Base-by-base conservation (phyloP, 129 eudicot species). In the Chrysanthemum seticuspe region DNA sequence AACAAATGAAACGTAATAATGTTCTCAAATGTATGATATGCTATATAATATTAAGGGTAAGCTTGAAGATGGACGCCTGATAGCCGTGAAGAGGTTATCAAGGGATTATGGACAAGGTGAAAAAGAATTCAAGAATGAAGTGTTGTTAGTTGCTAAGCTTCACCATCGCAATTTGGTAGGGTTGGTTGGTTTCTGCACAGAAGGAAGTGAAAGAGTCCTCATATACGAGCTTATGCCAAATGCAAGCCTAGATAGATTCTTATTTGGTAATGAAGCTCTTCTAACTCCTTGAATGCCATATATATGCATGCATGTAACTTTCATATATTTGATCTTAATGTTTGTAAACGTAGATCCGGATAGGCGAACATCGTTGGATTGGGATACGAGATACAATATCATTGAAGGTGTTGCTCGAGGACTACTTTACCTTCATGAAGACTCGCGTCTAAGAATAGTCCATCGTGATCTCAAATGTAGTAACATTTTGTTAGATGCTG, bases 61-160 rank as follows among this genome's bases (percentile, higher is more conserved):
- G 51, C 64, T 83, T 12, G 56, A 69, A 57, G 52, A 78, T 70
- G 86, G 83, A 51, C 44, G 53, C 65, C 52, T 73, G 49, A 65
- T 83, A 47, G 87, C 81, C 0, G 81, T 79, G 13, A 83, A 83
- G 67, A 83, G 82, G 76, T 48, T 83, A 3, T 74, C 83, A 9
- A 65, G 23, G 15, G 50, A 27, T 62, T 83, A 83, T 0, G 55
- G 78, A 58, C 83, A 83, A 79, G 87, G 87, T 56, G 83, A 74
- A 64, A 19, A 25, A 29, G 83, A 83, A 71, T 83, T 83, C 67
- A 79, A 74, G 71, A 83, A 75, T 16, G 87, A 83, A 67, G 81
- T 71, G 0, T 1, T 58, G 16, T 21, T 83, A 15, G 62, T 79
- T 0, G 80, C 83, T 10, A 79, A 69, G 73, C 87, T 83, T 70